Evolutionary conservation across 116 monocot genomes (phyloP), one percentile per base, ranked within the genome.

Genomic region (Phalaenopsis hybrid): DNA sequence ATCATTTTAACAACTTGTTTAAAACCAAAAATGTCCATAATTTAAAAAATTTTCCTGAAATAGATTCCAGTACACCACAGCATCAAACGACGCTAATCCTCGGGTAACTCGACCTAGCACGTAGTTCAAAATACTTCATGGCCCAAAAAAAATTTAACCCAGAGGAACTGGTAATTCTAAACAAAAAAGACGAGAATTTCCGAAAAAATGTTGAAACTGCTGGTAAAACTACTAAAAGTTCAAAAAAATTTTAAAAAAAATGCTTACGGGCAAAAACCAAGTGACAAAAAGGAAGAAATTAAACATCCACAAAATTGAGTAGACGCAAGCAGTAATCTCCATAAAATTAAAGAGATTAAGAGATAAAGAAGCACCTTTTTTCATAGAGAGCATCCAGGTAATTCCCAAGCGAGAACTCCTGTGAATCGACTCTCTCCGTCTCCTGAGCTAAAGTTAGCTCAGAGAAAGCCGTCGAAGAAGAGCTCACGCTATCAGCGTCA

Each of bases 381-480:
- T 90, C 90, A 63, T 88, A 88, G 67, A 90, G 88, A 52, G 80
- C 79, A 50, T 90, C 90, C 37, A 90, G 81, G 80, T 75, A 83
- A 81, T 86, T 84, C 73, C 88, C 90, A 20, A 90, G 81, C 23
- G 69, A 13, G 43, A 82, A 88, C 31, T 90, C 90, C 20, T 81
- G 76, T 20, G 90, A 84, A 80, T 82, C 86, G 16, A 88, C 81
- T 28, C 68, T 69, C 67, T 90, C 90, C 13, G 88, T 81, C 49
- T 87, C 83, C 50, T 88, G 76, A 46, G 82, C 80, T 46, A 86
- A 78, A 76, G 86, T 69, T 5, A 84, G 78, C 25, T 90, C 90
- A 10, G 86, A 90, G 57, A 90, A 57, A 58, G 55, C 86, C 1
- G 90, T 90, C 34, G 88, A 86, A 78, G 80, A 63, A 77, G 88